These are phyloP conservation scores for Scalesia atractyloides DNA, from an alignment of 129 eudicot species.

Conservation along the genomic window DNA sequence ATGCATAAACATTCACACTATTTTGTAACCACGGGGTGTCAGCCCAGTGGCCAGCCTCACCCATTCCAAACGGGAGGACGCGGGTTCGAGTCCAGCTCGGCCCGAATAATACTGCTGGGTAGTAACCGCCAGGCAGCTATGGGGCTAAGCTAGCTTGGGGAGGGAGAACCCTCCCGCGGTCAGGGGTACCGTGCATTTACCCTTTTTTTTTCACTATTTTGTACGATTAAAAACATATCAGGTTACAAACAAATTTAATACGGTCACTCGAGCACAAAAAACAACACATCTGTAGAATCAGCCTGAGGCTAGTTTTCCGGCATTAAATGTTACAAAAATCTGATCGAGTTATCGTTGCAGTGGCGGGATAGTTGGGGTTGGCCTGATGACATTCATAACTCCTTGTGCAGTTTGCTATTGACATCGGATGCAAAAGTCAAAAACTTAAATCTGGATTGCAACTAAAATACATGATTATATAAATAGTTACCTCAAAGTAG, in stretches of 20 bases:
- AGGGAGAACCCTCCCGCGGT: too few species aligned
- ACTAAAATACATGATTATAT: background rate
- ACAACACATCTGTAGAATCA: background rate
- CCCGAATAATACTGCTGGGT: too few species aligned
- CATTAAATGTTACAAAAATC: background rate
- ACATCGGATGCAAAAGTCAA: slow-evolving; percentile 16
- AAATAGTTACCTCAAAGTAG: slow-evolving; percentile 78
- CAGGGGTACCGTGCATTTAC: too few species aligned
- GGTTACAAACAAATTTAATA: slow-evolving; percentile 10
- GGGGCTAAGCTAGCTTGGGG: too few species aligned
- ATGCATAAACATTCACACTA: background rate
- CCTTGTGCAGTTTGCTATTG: slow-evolving; percentile 97
- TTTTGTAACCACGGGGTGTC: background rate
- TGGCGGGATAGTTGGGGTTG: slow-evolving; percentile 62
- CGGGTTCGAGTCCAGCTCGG: too few species aligned
- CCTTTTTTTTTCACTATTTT: background rate
- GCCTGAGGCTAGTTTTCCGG: background rate
- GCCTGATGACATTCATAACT: slow-evolving; percentile 83
- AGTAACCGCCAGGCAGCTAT: too few species aligned
- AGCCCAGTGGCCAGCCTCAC: too few species aligned
- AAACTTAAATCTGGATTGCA: slow-evolving; percentile 1
- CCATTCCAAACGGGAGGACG: too few species aligned
- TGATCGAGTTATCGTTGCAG: slow-evolving; percentile 37
- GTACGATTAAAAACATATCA: background rate
- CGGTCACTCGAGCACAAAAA: slow-evolving; percentile 2